Evolutionary conservation across 148 eudicot species (phyloP), one percentile per base, ranked within the genome.

Genomic region (Rhododendron griersonianum): DNA sequence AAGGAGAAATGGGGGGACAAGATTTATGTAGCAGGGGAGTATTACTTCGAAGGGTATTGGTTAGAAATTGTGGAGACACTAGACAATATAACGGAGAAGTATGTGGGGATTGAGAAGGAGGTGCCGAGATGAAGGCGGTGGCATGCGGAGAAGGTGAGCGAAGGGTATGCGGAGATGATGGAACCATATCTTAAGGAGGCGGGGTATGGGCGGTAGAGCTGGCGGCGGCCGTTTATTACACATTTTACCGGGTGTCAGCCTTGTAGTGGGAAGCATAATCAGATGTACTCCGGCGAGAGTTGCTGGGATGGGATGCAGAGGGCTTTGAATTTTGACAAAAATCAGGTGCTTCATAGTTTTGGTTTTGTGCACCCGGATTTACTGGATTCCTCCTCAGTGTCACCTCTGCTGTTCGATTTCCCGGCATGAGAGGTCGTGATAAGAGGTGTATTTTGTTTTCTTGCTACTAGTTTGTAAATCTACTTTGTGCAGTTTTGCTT

Each of bases 181-280:
- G 92, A 83, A 75, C 86, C 85, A 87, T 39, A 89, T 50, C 83
- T 89, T 53, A 84, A 88, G 86, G 93, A 89, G 1, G 89, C 86
- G 3, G 93, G 93, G n/a, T 76, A 77, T 5, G 94, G 90, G 23
- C 75, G 84, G 69, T 88, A 80, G 80, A 87, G 92, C 37, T 86
- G 88, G 90, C 86, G 93, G 61, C 86, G 98, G 78, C 98, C 99
- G 28, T 96, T 96, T 87, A 90, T 96, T 28, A 96, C 98, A 2
- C 99, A 96, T 85, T 96, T 96, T 61, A 94, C 99, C 0, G 98
- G 99, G 71, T 96, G 98, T 81, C 95, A 96, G 85, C 99, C 97
- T 1, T 96, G 99, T 50, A 95, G 93, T 80, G 99, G 99, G n/a
- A 87, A 85, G 1, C 94, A 94, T 67, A 94, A 93, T 39, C 89